Evolutionary conservation across 2,329 filamentous ascomycete genomes (phyloP), one percentile per base, ranked within the genome.

Genomic region (Pestalotiopsis sp.): DNA sequence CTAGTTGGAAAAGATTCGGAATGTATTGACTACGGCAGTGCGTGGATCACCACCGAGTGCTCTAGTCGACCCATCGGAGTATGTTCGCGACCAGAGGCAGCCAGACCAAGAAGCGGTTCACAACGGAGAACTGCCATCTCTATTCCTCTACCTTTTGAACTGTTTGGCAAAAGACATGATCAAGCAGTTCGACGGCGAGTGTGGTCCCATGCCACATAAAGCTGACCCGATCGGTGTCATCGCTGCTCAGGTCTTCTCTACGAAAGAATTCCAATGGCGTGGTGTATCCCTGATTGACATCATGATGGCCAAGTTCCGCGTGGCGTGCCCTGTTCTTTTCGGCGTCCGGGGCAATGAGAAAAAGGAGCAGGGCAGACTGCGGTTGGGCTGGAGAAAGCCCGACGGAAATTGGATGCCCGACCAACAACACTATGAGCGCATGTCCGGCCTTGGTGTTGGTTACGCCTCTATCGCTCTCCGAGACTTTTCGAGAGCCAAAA

Each of bases 221-320:
- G 93, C 93, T 11, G 92, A 96, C 73, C 91, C 93, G 0, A 87
- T 97, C 59, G 94, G 94, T n/a, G 88, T 95, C 27, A 85, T 95
- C 27, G 86, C 91, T 1, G 92, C 91, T 6, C 89, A 91, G 71
- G 86, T 97, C 38, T 95, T 97, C 77, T 91, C 92, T 1, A 85
- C 87, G 66, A 85, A 88, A 20, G 85, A 89, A 17, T 92, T 93
- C 75, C 83, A 87, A 66, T 92, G 90, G 85, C 87, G 90, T 65
- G 91, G 89, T 9, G 81, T 87, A 62, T 87, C 91, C 1, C 84
- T 97, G 68, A 91, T 94, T 66, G 93, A 97, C 77, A 93, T 98
- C 69, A 85, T 98, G 38, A 91, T 97, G 75, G 91, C 95, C 67
- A 98, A 98, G 79, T 92, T 93, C 75, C 90, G 94, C 69, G 85